A percentile compares a stretch with the other conserved stretches of the same genome.
Evolutionary conservation across 805 yeast species (phyloP).

Genomic region (Sugiyamaella chiloensis): DNA sequence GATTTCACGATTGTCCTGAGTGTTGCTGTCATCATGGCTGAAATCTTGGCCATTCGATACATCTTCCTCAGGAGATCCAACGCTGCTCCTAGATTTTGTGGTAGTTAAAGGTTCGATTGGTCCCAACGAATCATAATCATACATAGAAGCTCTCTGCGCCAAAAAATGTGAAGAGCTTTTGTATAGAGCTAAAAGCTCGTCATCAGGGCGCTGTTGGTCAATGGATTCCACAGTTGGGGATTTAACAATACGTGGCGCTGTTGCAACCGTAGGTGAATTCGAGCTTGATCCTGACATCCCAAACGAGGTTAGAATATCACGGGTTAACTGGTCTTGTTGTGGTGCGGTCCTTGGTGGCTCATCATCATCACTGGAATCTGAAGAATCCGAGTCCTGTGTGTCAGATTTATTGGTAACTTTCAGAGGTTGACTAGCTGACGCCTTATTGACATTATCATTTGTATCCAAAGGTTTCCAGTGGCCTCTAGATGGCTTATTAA

Average conservation of each 20-base stretch:
- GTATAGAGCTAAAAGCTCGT: constrained; percentile 33
- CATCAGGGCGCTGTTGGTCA: constrained; percentile 23
- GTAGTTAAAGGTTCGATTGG: constrained; percentile 28
- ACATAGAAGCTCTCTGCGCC: constrained; percentile 30
- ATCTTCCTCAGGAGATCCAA: neutral
- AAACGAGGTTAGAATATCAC: constrained; percentile 20
- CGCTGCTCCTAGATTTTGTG: constrained; percentile 14
- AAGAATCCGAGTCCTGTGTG: neutral
- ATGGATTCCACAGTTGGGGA: neutral
- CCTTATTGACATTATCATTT: constrained; percentile 4
- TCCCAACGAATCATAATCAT: constrained; percentile 22
- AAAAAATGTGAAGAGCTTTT: constrained; percentile 30
- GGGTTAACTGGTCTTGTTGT: constrained; percentile 18
- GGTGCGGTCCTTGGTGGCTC: neutral
- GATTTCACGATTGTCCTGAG: constrained; percentile 2
- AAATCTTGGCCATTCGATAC: neutral
- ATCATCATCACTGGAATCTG: neutral
- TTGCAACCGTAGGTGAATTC: constrained; percentile 5
- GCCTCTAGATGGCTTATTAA: constrained; percentile 4
- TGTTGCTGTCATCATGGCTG: constrained; percentile 3
- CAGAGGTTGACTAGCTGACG: neutral
- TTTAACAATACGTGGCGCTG: neutral
- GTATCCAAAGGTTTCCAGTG: constrained; percentile 19
- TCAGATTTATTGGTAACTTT: neutral
- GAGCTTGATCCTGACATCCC: constrained; percentile 2